Percentiles rank a stretch among this genome's conserved stretches.
phyloP scores from a whole-genome alignment of 2,329 filamentous ascomycete species.

The Zymoseptoria tritici region DNA sequence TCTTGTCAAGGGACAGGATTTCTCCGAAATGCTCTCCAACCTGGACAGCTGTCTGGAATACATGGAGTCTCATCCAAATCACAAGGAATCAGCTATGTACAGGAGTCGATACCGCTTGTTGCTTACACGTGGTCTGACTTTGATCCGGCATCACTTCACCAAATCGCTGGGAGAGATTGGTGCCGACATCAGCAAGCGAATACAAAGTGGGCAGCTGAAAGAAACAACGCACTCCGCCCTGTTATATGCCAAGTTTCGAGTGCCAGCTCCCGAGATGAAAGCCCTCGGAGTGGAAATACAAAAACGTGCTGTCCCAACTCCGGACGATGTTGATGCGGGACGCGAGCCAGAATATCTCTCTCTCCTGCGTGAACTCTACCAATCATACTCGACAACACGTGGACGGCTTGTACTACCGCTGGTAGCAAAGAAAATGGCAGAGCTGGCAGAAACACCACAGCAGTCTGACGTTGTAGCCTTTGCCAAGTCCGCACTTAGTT shows the following conservation, averaged over 20 bases:
- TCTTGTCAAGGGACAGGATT: slow-evolving; percentile 74
- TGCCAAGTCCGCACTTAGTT: slow-evolving; percentile 57
- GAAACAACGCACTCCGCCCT: slow-evolving; percentile 65
- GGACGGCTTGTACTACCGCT: slow-evolving; percentile 54
- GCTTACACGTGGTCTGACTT: slow-evolving; percentile 59
- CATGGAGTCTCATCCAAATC: slow-evolving; percentile 77
- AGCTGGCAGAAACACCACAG: slow-evolving; percentile 51
- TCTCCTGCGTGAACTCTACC: slow-evolving; percentile 57
- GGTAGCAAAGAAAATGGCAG: slow-evolving; percentile 53
- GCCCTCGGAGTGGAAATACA: slow-evolving; percentile 60
- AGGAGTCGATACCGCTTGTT: slow-evolving; percentile 79
- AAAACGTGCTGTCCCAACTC: slow-evolving; percentile 52
- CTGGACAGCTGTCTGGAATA: slow-evolving; percentile 88
- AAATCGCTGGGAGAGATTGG: slow-evolving; percentile 55
- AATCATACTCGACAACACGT: slow-evolving; percentile 54
- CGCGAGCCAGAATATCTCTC: slow-evolving; percentile 59
- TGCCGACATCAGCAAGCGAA: slow-evolving; percentile 55
- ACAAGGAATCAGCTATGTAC: slow-evolving; percentile 82
- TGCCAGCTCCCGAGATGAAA: slow-evolving; percentile 59
- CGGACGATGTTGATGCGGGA: slow-evolving; percentile 40
- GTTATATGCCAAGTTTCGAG: slow-evolving; percentile 63
- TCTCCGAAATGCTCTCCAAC: slow-evolving; percentile 79
- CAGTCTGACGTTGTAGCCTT: slow-evolving; percentile 59
- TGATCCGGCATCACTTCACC: slow-evolving; percentile 61
- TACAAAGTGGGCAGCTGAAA: slow-evolving; percentile 59